phyloP scores from a whole-genome alignment of 306 rosid genomes.

The Styphnolobium japonicum region DNA sequence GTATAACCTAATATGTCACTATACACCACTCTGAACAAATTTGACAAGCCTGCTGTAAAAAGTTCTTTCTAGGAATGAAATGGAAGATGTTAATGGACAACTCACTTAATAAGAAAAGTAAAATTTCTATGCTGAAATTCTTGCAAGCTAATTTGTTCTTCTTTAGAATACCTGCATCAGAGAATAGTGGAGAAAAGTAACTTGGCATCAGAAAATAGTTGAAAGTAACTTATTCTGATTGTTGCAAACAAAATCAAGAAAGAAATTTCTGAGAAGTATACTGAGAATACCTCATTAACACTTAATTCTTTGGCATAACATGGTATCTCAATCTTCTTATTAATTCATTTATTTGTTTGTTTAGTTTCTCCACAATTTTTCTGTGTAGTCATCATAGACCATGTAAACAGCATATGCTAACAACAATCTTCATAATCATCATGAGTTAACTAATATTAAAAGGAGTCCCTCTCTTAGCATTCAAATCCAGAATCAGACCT shows the following conservation, averaged over 20 bases:
- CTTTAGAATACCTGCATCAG: constrained; percentile 82
- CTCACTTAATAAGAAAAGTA: constrained; percentile 80
- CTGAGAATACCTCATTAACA: neutral
- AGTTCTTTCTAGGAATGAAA: neutral
- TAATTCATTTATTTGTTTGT: neutral
- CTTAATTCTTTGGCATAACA: neutral
- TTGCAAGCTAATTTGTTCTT: constrained; percentile 60
- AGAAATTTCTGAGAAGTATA: neutral
- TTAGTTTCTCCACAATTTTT: neutral
- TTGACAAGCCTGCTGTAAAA: neutral
- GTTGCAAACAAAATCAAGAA: neutral
- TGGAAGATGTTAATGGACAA: constrained; percentile 15
- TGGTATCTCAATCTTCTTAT: neutral
- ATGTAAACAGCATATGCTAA: constrained; percentile 3
- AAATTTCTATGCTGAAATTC: constrained; percentile 64
- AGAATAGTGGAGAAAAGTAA: neutral
- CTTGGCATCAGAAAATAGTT: neutral
- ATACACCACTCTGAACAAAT: neutral
- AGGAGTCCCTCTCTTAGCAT: neutral
- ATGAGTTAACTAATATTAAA: neutral
- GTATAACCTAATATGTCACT: neutral
- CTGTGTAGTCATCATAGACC: neutral
- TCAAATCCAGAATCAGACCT: neutral
- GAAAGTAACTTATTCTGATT: neutral
- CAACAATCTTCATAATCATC: neutral